These are phyloP conservation scores for Polymyxa betae DNA, from an alignment of 208 protist species.

Conservation along the genomic window DNA sequence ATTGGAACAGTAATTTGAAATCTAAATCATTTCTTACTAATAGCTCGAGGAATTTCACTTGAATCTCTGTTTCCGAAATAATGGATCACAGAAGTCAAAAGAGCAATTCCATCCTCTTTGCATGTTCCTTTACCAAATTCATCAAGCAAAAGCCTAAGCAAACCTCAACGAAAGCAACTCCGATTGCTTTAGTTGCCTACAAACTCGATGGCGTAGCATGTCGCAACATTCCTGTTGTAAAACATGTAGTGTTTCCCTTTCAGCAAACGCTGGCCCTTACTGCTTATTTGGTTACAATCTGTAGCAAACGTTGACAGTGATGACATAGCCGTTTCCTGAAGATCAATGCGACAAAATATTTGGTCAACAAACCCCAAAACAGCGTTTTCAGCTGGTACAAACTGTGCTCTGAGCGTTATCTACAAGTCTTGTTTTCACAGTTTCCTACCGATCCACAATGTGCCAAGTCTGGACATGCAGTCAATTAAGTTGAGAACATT, in stretches of 20 bases:
- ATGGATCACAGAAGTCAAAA: not conserved
- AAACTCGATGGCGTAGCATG: constrained; percentile 16
- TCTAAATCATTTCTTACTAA: not conserved
- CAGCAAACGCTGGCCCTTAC: too few relatives aligned
- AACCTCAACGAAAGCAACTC: not conserved
- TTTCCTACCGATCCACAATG: constrained; percentile 29
- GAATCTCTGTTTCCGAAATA: not conserved
- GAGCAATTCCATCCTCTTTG: constrained; percentile 40
- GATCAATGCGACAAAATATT: constrained; percentile 31
- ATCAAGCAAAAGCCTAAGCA: not conserved
- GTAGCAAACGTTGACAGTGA: constrained; percentile 17
- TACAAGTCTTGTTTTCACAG: not conserved
- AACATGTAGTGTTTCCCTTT: too few relatives aligned
- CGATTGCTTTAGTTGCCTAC: not conserved
- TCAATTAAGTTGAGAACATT: not conserved
- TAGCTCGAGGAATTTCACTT: not conserved
- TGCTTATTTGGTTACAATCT: constrained; percentile 20
- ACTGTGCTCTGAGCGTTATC: not conserved
- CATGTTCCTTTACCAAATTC: constrained; percentile 41
- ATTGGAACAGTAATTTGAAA: not conserved
- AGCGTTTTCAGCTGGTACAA: not conserved
- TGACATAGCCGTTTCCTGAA: not conserved
- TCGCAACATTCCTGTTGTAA: not conserved
- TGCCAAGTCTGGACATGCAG: not conserved
- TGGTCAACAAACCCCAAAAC: not conserved